Percentiles rank a stretch among this genome's conserved stretches.
Conservation (phyloP, 148 eudicot species). For the Tetragonia tetragonoides region DNA sequence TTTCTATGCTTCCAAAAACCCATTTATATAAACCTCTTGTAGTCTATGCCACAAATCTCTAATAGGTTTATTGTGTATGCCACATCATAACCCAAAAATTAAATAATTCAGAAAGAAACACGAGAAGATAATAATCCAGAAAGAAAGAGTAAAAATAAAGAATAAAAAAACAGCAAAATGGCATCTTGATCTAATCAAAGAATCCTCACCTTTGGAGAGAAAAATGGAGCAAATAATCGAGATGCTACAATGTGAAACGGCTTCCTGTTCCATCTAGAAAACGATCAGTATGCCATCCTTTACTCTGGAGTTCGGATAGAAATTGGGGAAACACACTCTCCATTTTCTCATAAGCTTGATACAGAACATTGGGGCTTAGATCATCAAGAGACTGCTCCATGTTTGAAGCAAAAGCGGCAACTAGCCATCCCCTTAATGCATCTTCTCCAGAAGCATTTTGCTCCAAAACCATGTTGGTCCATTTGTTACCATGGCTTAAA, state of each 20-base stretch:
- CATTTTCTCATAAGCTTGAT: slow-evolving; percentile 78
- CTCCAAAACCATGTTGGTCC: slow-evolving; percentile 77
- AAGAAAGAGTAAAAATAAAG: too few species aligned
- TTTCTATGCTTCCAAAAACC: too few species aligned
- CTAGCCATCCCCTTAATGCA: slow-evolving; percentile 93
- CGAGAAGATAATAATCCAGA: too few species aligned
- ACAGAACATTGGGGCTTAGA: slow-evolving; percentile 27
- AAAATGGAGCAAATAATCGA: not conserved
- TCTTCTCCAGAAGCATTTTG: slow-evolving; percentile 90
- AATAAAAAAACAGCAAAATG: not conserved
- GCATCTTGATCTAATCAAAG: slow-evolving; percentile 7
- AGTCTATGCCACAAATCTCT: too few species aligned
- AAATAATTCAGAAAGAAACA: too few species aligned
- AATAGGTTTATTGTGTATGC: too few species aligned
- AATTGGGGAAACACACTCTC: slow-evolving; percentile 60
- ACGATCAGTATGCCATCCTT: slow-evolving; percentile 98
- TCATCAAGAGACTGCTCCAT: slow-evolving; percentile 30
- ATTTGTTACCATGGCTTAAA: slow-evolving; percentile 47
- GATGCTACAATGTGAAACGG: slow-evolving; percentile 53
- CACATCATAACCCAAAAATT: too few species aligned
- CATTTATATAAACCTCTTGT: too few species aligned
- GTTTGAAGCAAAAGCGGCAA: slow-evolving; percentile 77
- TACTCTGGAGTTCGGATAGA: slow-evolving; percentile 55
- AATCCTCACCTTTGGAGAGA: slow-evolving; percentile 1
- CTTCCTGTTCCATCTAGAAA: slow-evolving; percentile 92